Percentiles rank a stretch among this genome's conserved stretches.
phyloP scores from a whole-genome alignment of 805 yeast genomes.

The Sugiyamaella valdiviana region DNA sequence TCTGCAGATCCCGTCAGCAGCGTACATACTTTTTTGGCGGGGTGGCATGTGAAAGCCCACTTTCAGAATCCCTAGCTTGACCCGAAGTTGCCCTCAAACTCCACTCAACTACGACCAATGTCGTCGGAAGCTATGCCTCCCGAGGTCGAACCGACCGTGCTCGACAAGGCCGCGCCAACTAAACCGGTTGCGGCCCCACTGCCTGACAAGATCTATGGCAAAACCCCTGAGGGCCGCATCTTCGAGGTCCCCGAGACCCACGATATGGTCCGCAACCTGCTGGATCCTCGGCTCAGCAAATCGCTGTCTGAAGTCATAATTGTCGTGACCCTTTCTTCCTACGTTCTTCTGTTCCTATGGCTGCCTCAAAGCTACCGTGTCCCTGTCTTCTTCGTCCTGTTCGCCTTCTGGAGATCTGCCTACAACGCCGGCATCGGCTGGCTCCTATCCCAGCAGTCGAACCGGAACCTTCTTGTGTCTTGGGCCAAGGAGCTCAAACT shows the following conservation, averaged over 20 bases:
- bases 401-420: constrained; percentile 66
- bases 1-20: not conserved
- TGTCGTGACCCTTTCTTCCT: constrained; percentile 38
- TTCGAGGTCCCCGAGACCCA: constrained; percentile 55
- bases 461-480: constrained; percentile 45
- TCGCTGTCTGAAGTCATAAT: constrained; percentile 61
- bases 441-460: constrained; percentile 60
- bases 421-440: constrained; percentile 80
- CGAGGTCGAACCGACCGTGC: no score
- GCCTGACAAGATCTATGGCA: constrained; percentile 17
- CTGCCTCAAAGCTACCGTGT: constrained; percentile 27
- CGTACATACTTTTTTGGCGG: not conserved
- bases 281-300: constrained; percentile 69
- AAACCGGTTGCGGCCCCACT: no score
- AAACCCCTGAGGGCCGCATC: constrained; percentile 29
- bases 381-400: constrained; percentile 46
- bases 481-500: constrained; percentile 44
- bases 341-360: constrained; percentile 26
- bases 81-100: not conserved
- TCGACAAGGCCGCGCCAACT: not conserved
- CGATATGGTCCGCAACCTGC: constrained; percentile 76
- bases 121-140: no score
- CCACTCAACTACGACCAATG: no score
- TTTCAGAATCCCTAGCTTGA: not conserved
- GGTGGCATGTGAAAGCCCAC: not conserved